These are phyloP conservation scores for Vigna trinervia DNA, from an alignment of 306 rosid genomes.

Conservation along the genomic window DNA sequence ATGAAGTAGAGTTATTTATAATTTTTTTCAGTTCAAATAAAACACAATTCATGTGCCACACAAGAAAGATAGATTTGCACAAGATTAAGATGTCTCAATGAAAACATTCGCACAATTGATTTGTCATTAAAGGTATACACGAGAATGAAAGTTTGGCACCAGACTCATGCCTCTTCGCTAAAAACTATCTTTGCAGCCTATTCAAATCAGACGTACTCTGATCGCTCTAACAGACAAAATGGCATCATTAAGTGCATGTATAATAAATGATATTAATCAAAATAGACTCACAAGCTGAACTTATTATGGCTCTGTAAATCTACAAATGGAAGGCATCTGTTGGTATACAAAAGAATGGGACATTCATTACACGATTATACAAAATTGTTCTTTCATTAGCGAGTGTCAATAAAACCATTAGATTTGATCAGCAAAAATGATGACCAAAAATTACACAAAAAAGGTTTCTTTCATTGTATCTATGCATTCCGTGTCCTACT, in stretches of 20 bases:
- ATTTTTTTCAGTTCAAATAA: neutral
- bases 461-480: constrained; percentile 37
- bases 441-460: constrained; percentile 38
- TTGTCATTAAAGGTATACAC: neutral
- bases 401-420: constrained; percentile 42
- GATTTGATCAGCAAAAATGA: constrained; percentile 37
- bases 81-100: neutral
- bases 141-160: too few species aligned
- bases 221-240: neutral
- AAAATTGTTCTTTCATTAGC: constrained; percentile 37
- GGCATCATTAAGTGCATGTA: constrained; percentile 14
- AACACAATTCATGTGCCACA: neutral
- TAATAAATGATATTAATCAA: constrained; percentile 30
- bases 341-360: constrained; percentile 54
- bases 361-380: constrained; percentile 50
- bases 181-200: neutral
- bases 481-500: constrained; percentile 17
- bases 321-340: constrained; percentile 30
- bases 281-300: constrained; percentile 11
- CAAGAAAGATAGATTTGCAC: too few species aligned
- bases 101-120: neutral
- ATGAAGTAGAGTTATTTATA: too few species aligned
- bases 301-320: constrained; percentile 33
- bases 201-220: neutral
- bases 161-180: neutral